Base-by-base conservation (phyloP, 1,284 basidiomycete genomes). In the Serendipita sp. region DNA sequence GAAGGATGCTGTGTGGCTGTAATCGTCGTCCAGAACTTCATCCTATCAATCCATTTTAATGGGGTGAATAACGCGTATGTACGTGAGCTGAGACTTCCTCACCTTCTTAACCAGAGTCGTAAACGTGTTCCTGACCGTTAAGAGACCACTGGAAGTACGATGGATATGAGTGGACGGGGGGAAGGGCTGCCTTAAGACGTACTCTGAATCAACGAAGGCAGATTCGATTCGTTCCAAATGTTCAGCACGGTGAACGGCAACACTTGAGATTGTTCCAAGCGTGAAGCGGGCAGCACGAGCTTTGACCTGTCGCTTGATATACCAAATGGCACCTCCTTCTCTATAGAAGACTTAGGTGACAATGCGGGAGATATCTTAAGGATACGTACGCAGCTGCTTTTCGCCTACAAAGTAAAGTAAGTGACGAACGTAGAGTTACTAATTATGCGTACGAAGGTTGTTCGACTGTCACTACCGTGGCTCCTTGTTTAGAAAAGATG, bases 291-390 rank as follows among this genome's bases (percentile, higher is more conserved):
- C 47, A 3, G 50, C 50, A 1, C 62, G 47, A 2, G 62, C 62
- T 17, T 26, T 29, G 22, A 62, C 62, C 12, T 15, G 35, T 43
- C 47, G 62, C 15, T 44, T 42, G n/a, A 62, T 55, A 22, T 62
- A 62, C 62, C 62, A 62, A 0, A 58, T 55, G 3, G 50, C 38
- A 5, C 30, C 38, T 15, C 62, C 62, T 34, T 58, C 53, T n/a
- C 53, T 58, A 15, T 5, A 17, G 5, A 8, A 22, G n/a, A 32
- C 12, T 58, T 10, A 58, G 53, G 15, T 8, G 1, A 49, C 10
- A 58, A 10, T 3, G 26, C 5, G 4, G 26, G 8, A 34, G 53
- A 29, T 26, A 22, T 17, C 15, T 15, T 22, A 29, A 30, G 6
- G 53, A 5, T 30, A 32, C 53, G 17, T n/a, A 58, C 26, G 53